A percentile compares a stretch with the other conserved stretches of the same genome.
Conservation (phyloP, 768 basidiomycete species). For the Lactarius indigo region DNA sequence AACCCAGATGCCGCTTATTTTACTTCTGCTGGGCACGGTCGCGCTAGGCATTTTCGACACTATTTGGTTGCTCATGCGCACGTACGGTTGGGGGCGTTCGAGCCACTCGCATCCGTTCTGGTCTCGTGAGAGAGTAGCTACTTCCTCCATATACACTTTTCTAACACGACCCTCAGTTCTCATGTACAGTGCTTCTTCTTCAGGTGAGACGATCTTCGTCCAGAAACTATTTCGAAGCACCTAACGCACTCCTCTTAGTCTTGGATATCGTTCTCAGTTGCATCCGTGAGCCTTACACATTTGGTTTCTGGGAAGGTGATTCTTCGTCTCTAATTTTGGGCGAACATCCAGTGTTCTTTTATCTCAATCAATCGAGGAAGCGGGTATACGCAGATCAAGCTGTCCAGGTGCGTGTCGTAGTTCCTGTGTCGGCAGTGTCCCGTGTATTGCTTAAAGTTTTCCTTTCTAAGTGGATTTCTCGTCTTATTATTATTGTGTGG, state of each 20-base stretch:
- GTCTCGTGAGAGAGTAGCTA: conserved; percentile 1
- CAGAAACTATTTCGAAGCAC: neutral
- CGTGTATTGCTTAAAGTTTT: neutral
- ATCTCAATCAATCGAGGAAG: conserved; percentile 1
- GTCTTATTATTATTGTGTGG: neutral
- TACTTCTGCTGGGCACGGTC: neutral
- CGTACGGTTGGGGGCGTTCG: neutral
- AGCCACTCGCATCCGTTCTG: neutral
- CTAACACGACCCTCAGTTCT: conserved; percentile 1
- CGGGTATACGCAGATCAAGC: neutral
- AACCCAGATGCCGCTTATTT: conserved; percentile 1
- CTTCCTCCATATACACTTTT: neutral
- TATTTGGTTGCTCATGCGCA: neutral
- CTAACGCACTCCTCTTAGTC: neutral
- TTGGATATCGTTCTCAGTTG: conserved; percentile 3
- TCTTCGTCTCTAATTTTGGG: neutral
- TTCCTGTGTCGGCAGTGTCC: no score
- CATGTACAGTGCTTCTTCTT: neutral
- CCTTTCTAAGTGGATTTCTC: neutral
- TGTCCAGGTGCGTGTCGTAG: neutral
- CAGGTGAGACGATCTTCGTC: neutral
- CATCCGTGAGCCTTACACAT: neutral
- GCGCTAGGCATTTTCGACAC: neutral
- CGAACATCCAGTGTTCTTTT: neutral
- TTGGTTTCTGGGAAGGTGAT: neutral